Base-by-base conservation (phyloP, 768 basidiomycete species). In the Russula sp. region DNA sequence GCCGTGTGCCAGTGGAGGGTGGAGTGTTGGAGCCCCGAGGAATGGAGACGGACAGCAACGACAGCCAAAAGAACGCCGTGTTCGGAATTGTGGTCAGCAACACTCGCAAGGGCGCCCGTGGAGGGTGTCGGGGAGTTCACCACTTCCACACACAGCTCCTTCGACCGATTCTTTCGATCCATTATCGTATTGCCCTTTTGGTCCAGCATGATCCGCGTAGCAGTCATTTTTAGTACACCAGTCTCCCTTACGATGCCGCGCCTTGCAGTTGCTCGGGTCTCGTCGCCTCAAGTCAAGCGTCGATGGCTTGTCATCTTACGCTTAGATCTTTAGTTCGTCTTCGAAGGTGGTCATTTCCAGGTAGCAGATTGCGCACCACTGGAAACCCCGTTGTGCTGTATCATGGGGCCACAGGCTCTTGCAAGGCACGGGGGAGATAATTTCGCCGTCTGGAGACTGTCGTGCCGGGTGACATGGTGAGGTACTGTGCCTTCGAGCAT, bases 21-120 rank as follows among this genome's bases (percentile, higher is more conserved):
- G 38, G 38, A 40, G 38, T 16, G 26, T 54, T 59, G 46, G 46
- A 60, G 63, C 52, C 16, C 34, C 16, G 24, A 49, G 52, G 57
- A 64, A 60, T 59, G 63, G 63, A 64, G 58, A 59, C 52, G 50
- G 54, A 54, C 30, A 26, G 11, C 14, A 50, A 18, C 52, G 34
- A 64, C n/a, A 55, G 22, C 26, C 16, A 48, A 46, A 50, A n/a
- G 63, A 55, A 49, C 59, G 50, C 58, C 38, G 38, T 55, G 34
- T 64, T 42, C 38, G 53, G 63, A 56, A 49, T 42, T 26, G 38
- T 38, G 30, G 53, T 64, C 51, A 42, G 22, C 46, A 46, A 24
- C 46, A 5, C 11, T 14, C 14, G 46, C 22, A 26, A 46, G 46
- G 6, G 36, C 46, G 36, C 58, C 46, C 38, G 48, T 13, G 28